These are phyloP conservation scores for Pichia sp. DNA, from an alignment of 1,139 yeast species.

Conservation along the genomic window DNA sequence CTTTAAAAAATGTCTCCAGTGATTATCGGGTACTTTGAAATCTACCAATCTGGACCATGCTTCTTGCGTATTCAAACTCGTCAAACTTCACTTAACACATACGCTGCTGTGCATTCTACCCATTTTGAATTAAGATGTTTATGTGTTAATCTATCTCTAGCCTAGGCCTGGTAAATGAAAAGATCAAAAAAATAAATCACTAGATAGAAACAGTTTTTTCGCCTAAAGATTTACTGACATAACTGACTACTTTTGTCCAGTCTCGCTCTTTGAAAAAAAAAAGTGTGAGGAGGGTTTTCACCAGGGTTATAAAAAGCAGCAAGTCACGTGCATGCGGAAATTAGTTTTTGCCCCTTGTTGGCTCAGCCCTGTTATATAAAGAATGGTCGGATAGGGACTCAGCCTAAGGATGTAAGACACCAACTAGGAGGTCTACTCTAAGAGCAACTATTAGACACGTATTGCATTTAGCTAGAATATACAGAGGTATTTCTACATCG, in stretches of 20 bases:
- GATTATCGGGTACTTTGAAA: neutral
- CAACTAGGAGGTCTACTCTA: too few species aligned
- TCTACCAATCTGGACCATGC: slow-evolving; percentile 27
- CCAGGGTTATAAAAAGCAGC: neutral
- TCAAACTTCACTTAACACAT: slow-evolving; percentile 24
- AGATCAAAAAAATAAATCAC: neutral
- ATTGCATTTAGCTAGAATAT: too few species aligned
- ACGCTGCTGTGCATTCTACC: slow-evolving; percentile 56
- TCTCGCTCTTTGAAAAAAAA: too few species aligned
- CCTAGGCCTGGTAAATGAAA: slow-evolving; percentile 11
- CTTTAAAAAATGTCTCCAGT: neutral
- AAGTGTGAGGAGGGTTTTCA: neutral
- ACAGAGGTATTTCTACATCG: too few species aligned
- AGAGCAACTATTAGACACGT: too few species aligned
- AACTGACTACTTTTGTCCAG: too few species aligned
- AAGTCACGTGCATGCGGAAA: slow-evolving; percentile 1
- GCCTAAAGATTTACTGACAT: too few species aligned
- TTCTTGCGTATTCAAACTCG: slow-evolving; percentile 20
- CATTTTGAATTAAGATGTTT: slow-evolving; percentile 32
- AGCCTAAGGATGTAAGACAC: too few species aligned
- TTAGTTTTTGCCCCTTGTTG: too few species aligned
- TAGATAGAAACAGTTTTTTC: too few species aligned
- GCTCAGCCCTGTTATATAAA: too few species aligned
- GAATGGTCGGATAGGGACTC: too few species aligned
- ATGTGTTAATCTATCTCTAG: slow-evolving; percentile 10